A percentile compares a stretch with the other conserved stretches of the same genome.
These are phyloP conservation scores for Erysimum cheiri DNA, from an alignment of 441 rosid species.

Conservation along the genomic window DNA sequence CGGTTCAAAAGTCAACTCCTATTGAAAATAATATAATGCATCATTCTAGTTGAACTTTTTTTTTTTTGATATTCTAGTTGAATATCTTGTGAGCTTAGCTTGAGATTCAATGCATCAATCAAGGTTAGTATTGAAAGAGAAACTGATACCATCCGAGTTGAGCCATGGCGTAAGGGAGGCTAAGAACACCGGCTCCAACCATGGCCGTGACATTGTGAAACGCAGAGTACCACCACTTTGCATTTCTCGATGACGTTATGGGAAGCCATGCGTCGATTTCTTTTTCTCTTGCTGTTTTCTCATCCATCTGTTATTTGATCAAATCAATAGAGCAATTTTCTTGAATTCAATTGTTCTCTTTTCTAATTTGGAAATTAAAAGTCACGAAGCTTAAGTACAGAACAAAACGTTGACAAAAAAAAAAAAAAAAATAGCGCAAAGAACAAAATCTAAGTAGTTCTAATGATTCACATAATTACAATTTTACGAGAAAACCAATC, in stretches of 20 bases:
- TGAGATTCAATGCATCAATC: not conserved
- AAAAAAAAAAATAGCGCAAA: not conserved
- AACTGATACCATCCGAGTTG: conserved; percentile 78
- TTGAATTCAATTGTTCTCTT: not conserved
- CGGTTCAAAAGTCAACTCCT: too few species aligned
- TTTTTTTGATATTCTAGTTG: too few species aligned
- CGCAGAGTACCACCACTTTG: conserved; percentile 91
- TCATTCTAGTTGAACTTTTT: too few species aligned
- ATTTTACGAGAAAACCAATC: not conserved
- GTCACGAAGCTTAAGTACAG: not conserved
- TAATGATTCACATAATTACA: too few species aligned
- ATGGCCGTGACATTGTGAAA: conserved; percentile 94
- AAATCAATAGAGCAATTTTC: not conserved
- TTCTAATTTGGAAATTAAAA: not conserved
- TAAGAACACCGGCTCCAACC: conserved; percentile 90
- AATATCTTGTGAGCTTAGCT: too few species aligned
- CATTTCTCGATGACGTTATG: conserved; percentile 68
- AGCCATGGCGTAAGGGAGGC: conserved; percentile 81
- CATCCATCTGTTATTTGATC: conserved; percentile 37
- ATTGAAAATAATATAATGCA: not conserved
- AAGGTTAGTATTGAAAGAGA: too few species aligned
- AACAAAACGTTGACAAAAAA: not conserved
- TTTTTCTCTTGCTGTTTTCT: conserved; percentile 55
- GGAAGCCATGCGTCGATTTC: conserved; percentile 86
- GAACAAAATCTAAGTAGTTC: too few species aligned